Evolutionary conservation across 768 basidiomycete species (phyloP), one percentile per base, ranked within the genome.

Genomic region (Clitopilus passeckerianus): DNA sequence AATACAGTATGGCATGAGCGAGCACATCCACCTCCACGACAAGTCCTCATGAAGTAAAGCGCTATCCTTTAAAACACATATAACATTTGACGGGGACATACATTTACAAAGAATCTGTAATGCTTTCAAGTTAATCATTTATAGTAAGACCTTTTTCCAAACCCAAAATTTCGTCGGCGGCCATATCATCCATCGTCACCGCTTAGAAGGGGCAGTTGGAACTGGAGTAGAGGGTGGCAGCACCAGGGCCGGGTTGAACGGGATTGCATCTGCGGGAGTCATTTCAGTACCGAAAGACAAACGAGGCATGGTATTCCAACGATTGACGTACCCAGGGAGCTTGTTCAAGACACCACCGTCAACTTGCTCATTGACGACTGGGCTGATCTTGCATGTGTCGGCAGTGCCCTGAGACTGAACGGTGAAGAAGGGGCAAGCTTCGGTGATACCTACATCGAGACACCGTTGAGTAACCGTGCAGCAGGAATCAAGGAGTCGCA

Each of bases 371-470:
- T 70, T 66, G 37, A 78, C 70, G 15, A 68, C 64, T 4, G 75
- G 63, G 15, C 62, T 34, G n/a, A 70, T 68, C 61, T 73, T 77
- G 66, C 76, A 77, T 14, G 64, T 34, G 16, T 66, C 61, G 6
- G 68, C 71, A 20, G 59, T 57, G n/a, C 64, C 58, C 1, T 70
- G 70, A 6, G 64, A 56, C 5, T 61, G 61, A 5, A 77, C 71
- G 12, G 66, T 78, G 35, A 78, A 68, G 70, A 72, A 77, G 3
- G 70, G 63, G 65, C 78, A 79, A 1, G 77, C 75, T 57, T 70
- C 71, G 0, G 76, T 74, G 34, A 73, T 70, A 15, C 75, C 76
- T 59, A 56, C 44, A n/a, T n/a, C 27, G 5, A 54, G 2, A 6
- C 30, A 7, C 6, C 16, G 14, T 27, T 8, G 24, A 58, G 18